Evolutionary conservation across 2,329 filamentous ascomycete genomes (phyloP).

Genomic region (Zymoseptoria pseudotritici): DNA sequence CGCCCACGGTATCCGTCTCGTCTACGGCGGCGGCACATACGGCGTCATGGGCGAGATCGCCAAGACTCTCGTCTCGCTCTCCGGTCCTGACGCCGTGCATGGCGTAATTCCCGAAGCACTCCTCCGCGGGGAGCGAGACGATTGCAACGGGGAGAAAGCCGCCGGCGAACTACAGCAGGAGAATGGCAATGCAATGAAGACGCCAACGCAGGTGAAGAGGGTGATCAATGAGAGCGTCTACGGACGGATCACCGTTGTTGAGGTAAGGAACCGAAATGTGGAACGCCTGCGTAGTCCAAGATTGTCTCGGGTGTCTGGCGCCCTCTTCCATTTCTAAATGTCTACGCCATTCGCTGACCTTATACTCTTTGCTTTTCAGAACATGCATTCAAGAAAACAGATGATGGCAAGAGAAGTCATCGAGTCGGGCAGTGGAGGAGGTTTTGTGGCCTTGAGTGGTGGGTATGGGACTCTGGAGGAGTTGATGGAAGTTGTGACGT

Average conservation of each 20-base stretch:
- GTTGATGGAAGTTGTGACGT: constrained; percentile 82
- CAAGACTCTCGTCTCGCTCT: constrained; percentile 73
- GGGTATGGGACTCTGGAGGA: constrained; percentile 96
- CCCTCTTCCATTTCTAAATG: too few species aligned
- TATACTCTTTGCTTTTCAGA: constrained; percentile 33
- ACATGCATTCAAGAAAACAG: constrained; percentile 95
- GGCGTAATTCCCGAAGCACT: constrained; percentile 88
- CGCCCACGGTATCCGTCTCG: constrained; percentile 68
- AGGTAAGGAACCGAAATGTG: too few species aligned
- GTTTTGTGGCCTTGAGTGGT: constrained; percentile 81
- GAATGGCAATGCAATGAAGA: constrained; percentile 36
- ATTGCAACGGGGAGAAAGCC: constrained; percentile 18
- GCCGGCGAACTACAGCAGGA: constrained; percentile 14
- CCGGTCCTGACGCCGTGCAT: constrained; percentile 75
- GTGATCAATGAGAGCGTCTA: constrained; percentile 61
- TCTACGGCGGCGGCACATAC: constrained; percentile 91
- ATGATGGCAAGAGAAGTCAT: constrained; percentile 88
- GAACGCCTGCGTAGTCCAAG: too few species aligned
- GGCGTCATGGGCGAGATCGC: constrained; percentile 95
- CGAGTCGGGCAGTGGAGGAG: constrained; percentile 69
- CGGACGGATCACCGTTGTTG: constrained; percentile 78
- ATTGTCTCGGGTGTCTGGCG: too few species aligned
- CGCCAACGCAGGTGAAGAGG: constrained; percentile 1
- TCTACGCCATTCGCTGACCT: too few species aligned
- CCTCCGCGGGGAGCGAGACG: constrained; percentile 65